phyloP scores from a whole-genome alignment of 306 rosid species.

The Canavalia ensiformis region DNA sequence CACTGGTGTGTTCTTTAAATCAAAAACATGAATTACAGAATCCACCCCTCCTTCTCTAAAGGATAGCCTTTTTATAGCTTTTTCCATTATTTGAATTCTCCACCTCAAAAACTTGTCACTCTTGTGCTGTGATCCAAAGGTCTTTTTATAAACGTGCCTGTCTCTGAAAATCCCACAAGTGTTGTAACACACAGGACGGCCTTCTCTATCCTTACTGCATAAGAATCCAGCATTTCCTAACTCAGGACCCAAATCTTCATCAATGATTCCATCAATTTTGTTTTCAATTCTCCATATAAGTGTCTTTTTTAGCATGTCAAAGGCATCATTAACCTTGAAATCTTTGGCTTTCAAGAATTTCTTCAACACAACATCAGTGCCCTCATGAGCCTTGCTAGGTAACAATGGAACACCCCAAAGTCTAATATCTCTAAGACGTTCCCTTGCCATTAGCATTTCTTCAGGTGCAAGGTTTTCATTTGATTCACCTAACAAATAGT shows the following conservation, averaged over 20 bases:
- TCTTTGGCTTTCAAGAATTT: slow-evolving; percentile 83
- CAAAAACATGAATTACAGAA: slow-evolving; percentile 66
- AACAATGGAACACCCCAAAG: slow-evolving; percentile 89
- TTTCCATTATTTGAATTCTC: slow-evolving; percentile 73
- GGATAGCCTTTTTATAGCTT: slow-evolving; percentile 53
- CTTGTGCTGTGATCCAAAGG: slow-evolving; percentile 62
- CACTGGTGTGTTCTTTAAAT: slow-evolving; percentile 64
- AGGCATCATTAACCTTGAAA: slow-evolving; percentile 69
- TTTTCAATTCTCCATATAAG: slow-evolving; percentile 68
- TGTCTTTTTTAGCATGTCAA: slow-evolving; percentile 72
- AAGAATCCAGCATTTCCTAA: slow-evolving; percentile 48
- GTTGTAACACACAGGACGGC: slow-evolving; percentile 69
- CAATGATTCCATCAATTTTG: slow-evolving; percentile 39
- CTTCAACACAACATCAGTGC: slow-evolving; percentile 67
- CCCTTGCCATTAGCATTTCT: slow-evolving; percentile 36
- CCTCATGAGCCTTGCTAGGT: slow-evolving; percentile 82
- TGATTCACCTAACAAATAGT: slow-evolving; percentile 61
- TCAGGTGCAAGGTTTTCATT: background rate
- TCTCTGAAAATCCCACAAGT: slow-evolving; percentile 61
- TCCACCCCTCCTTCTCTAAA: slow-evolving; percentile 75
- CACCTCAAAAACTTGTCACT: slow-evolving; percentile 64
- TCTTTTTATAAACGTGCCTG: slow-evolving; percentile 47
- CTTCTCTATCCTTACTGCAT: slow-evolving; percentile 65
- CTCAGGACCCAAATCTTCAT: slow-evolving; percentile 54
- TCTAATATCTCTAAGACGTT: slow-evolving; percentile 54